phyloP scores from a whole-genome alignment of 768 basidiomycete species.

The Podaxis carcinomalis region DNA sequence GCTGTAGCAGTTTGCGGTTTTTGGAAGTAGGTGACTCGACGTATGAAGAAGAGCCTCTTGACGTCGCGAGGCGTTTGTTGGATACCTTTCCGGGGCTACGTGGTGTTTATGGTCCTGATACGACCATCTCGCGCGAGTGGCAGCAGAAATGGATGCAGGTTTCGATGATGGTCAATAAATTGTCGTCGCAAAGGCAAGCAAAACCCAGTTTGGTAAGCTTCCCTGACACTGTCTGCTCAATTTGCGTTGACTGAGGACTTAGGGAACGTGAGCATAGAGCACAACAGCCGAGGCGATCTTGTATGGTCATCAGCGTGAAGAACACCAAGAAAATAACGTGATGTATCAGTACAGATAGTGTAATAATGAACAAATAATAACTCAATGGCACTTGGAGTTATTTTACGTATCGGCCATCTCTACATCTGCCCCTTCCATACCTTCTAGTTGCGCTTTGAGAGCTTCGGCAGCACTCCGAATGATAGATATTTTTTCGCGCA shows the following conservation, averaged over 20 bases:
- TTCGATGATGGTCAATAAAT: background rate
- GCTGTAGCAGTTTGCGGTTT: background rate
- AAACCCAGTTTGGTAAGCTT: background rate
- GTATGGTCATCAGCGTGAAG: background rate
- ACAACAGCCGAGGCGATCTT: background rate
- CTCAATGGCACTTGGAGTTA: background rate
- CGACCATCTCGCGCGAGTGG: background rate
- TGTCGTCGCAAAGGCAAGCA: background rate
- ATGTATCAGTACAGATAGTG: background rate
- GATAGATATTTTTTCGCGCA: slow-evolving; percentile 71
- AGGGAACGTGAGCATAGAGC: no score
- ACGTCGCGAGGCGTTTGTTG: background rate
- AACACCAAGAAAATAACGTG: background rate
- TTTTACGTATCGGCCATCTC: slow-evolving; percentile 45
- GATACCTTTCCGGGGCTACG: background rate
- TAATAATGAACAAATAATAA: background rate
- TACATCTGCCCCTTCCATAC: slow-evolving; percentile 37
- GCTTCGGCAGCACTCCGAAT: slow-evolving; percentile 58
- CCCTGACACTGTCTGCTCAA: background rate
- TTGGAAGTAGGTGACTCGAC: slow-evolving; percentile 1
- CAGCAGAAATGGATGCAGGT: slow-evolving; percentile 2
- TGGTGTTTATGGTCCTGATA: background rate
- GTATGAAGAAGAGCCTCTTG: background rate
- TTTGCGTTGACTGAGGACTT: background rate
- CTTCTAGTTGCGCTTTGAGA: slow-evolving; percentile 38